Conservation (phyloP, 805 yeast species). For the Metschnikowia shivogae region DNA sequence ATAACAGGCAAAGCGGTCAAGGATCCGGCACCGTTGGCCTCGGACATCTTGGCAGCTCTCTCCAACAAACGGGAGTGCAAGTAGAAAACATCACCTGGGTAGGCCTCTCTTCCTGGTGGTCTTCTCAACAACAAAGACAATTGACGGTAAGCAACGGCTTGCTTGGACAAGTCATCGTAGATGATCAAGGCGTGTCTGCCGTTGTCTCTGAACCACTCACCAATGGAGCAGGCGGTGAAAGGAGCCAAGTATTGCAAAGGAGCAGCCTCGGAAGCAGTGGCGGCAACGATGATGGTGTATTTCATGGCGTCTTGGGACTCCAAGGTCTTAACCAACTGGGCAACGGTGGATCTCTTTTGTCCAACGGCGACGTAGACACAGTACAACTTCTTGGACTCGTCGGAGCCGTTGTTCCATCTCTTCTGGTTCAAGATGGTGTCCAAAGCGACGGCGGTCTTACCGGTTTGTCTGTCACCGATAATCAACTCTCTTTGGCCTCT, state of each 20-base stretch:
- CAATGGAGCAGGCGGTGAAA: slow-evolving; percentile 98
- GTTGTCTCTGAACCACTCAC: slow-evolving; percentile 99
- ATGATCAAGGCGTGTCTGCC: slow-evolving; percentile 95
- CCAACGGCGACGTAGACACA: slow-evolving; percentile 99
- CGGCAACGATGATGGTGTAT: slow-evolving; percentile 97
- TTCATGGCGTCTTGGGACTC: slow-evolving; percentile 98
- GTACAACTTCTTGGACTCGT: slow-evolving; percentile 97
- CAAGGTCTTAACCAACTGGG: slow-evolving; percentile 98
- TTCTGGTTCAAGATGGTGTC: slow-evolving; percentile 98
- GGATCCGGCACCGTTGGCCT: slow-evolving; percentile 85
- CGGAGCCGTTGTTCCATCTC: slow-evolving; percentile 94
- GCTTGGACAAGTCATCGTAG: slow-evolving; percentile 98
- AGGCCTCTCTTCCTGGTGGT: slow-evolving; percentile 96
- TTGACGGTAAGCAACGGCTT: slow-evolving; percentile 99
- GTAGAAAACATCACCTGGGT: slow-evolving; percentile 97
- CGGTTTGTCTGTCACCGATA: slow-evolving; percentile 99
- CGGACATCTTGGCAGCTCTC: slow-evolving; percentile 97
- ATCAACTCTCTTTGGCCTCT: slow-evolving; percentile 99
- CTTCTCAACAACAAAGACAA: slow-evolving; percentile 95
- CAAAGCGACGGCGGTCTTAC: slow-evolving; percentile 98
- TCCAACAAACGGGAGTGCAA: slow-evolving; percentile 91
- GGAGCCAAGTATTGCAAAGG: slow-evolving; percentile 99
- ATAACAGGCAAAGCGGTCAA: slow-evolving; percentile 94
- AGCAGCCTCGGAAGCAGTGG: slow-evolving; percentile 99
- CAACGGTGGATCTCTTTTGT: slow-evolving; percentile 99